Conservation (phyloP, 371 early-diverging fungal species). For the Rhizopus microsporus region DNA sequence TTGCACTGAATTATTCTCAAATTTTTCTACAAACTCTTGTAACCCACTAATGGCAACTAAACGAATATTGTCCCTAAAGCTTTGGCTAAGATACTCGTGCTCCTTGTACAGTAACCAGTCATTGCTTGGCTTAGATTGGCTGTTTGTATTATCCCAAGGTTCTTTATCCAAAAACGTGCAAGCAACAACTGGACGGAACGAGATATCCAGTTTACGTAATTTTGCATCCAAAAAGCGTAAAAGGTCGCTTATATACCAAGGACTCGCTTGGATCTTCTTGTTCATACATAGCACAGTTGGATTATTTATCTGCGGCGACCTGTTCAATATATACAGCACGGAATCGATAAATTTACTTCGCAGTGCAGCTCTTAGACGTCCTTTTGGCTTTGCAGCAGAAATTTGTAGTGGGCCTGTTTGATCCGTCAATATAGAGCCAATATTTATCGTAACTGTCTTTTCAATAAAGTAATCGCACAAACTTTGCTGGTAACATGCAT, state of each 20-base stretch:
- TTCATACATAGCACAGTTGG: slow-evolving; percentile 63
- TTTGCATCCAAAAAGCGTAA: slow-evolving; percentile 37
- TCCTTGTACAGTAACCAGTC: slow-evolving; percentile 43
- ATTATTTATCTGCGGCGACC: slow-evolving; percentile 55
- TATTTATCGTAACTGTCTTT: slow-evolving; percentile 53
- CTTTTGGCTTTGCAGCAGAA: slow-evolving; percentile 17
- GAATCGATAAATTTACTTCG: slow-evolving; percentile 61
- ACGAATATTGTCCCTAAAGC: slow-evolving; percentile 41
- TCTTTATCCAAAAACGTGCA: slow-evolving; percentile 26
- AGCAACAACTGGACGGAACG: slow-evolving; percentile 40
- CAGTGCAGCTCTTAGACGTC: slow-evolving; percentile 34
- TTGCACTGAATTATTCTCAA: slow-evolving; percentile 27
- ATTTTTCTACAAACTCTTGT: slow-evolving; percentile 55
- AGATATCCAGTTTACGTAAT: slow-evolving; percentile 35
- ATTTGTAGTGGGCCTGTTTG: slow-evolving; percentile 20
- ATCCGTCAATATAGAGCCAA: slow-evolving; percentile 25
- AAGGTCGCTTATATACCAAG: slow-evolving; percentile 51
- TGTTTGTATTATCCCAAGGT: slow-evolving; percentile 13
- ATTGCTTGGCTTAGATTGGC: background rate
- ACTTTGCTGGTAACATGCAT: slow-evolving; percentile 61
- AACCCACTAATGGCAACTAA: slow-evolving; percentile 61
- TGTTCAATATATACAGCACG: slow-evolving; percentile 47
- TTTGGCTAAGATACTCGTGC: slow-evolving; percentile 26
- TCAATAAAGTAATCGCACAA: slow-evolving; percentile 78
- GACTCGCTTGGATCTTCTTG: slow-evolving; percentile 27